Conservation (phyloP, 148 eudicot genomes). For the Nepenthes gracilis region DNA sequence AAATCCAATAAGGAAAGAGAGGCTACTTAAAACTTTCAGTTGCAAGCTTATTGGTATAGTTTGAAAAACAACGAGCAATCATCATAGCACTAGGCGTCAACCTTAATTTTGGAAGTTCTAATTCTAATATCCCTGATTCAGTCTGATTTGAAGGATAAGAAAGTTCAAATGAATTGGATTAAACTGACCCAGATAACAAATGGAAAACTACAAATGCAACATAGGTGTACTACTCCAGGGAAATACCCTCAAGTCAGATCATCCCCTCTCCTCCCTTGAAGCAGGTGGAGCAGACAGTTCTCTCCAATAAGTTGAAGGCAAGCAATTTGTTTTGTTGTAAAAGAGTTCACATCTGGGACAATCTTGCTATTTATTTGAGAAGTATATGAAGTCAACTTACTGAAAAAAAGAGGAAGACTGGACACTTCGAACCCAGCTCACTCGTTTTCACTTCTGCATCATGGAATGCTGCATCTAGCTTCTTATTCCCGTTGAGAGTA, state of each 20-base stretch:
- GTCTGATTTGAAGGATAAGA: too few relatives aligned
- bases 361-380: not conserved
- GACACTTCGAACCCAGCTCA: constrained; percentile 48
- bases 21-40: not conserved
- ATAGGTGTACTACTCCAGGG: too few relatives aligned
- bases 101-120: too few relatives aligned
- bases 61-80: not conserved
- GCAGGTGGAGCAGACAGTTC: too few relatives aligned
- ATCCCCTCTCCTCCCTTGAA: too few relatives aligned
- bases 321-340: not conserved
- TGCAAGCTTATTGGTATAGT: not conserved
- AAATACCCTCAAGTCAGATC: too few relatives aligned
- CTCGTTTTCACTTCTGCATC: constrained; percentile 52
- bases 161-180: too few relatives aligned
- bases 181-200: too few relatives aligned
- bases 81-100: too few relatives aligned
- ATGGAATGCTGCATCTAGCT: constrained; percentile 64
- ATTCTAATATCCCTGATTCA: too few relatives aligned
- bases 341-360: not conserved
- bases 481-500: constrained; percentile 75
- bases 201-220: too few relatives aligned
- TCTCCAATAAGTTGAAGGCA: not conserved
- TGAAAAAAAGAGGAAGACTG: constrained; percentile 79
- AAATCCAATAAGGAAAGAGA: not conserved
- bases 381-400: constrained; percentile 25